Evolutionary conservation across 306 rosid species (phyloP).

Genomic region (Ochetophila trinervis): DNA sequence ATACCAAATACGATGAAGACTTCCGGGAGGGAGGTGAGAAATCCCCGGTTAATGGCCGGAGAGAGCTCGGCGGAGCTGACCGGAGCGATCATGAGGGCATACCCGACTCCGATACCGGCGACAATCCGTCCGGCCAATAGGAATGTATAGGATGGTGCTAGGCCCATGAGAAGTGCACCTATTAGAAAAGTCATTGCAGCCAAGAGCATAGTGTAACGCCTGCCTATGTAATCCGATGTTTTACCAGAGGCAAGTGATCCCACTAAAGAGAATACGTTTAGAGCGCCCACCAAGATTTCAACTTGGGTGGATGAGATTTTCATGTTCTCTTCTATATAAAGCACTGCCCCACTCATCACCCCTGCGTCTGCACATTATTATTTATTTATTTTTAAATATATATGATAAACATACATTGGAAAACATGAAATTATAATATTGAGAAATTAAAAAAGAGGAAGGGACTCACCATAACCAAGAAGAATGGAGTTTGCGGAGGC

Average conservation of each 20-base stretch:
- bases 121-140: constrained; percentile 58
- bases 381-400: not conserved
- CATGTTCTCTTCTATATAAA: constrained; percentile 52
- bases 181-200: constrained; percentile 59
- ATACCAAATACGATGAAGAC: constrained; percentile 69
- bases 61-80: constrained; percentile 77
- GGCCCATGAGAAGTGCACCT: constrained; percentile 74
- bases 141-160: constrained; percentile 63
- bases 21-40: constrained; percentile 80
- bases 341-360: constrained; percentile 88
- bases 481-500: constrained; percentile 82
- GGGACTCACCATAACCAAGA: constrained; percentile 65
- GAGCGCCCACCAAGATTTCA: constrained; percentile 65
- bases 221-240: constrained; percentile 64
- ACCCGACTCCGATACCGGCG: constrained; percentile 83
- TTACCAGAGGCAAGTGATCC: constrained; percentile 79
- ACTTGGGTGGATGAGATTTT: constrained; percentile 56
- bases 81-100: constrained; percentile 68
- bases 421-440: not conserved
- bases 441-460: not conserved
- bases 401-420: not conserved
- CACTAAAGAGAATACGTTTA: constrained; percentile 62
- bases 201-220: constrained; percentile 64
- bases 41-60: constrained; percentile 61
- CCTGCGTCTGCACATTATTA: constrained; percentile 45